Evolutionary conservation across 805 yeast genomes (phyloP), one percentile per base, ranked within the genome.

Genomic region (Lipomyces sp.): DNA sequence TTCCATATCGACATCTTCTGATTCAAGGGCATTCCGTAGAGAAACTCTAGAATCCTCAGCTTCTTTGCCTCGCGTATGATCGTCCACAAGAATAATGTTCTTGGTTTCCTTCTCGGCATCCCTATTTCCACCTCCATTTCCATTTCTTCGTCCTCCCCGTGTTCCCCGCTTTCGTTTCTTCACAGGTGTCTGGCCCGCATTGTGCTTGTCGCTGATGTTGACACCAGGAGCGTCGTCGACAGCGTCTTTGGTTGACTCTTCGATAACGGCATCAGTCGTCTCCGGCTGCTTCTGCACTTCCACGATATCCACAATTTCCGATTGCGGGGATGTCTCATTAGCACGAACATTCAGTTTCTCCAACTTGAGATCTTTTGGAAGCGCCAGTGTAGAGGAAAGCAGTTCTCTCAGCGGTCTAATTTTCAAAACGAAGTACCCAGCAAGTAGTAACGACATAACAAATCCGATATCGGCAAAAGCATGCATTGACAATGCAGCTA

Each of bases 161-260:
- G 89, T 82, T 3, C 97, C 97, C 74, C 97, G 84, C 74, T 90
- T 92, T 34, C 97, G 82, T 73, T 84, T 88, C 77, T 86, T 87
- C 13, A 59, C 69, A 59, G 72, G 69, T 48, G 65, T 57, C 62
- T 29, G 55, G n/a, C 24, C 24, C 24, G 24, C 48, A 42, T 32
- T 35, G 32, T 29, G 53, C 5, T 5, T 24, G 13, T 34, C 33
- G 29, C n/a, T 45, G 29, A 51, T 24, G 30, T 4, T 29, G 24
- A 30, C 18, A 5, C 48, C 11, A 33, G n/a, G 30, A 11, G 15
- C 30, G 15, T 24, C 24, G 1, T 11, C 39, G 3, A 11, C 39
- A 37, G 39, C 13, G 8, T 32, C 54, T 29, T 51, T 34, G 34
- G 15, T n/a, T 29, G 54, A 15, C 24, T 42, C 48, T 42, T 24